Evolutionary conservation across 1,284 basidiomycete species (phyloP).

Genomic region (Ceratobasidium sp.): DNA sequence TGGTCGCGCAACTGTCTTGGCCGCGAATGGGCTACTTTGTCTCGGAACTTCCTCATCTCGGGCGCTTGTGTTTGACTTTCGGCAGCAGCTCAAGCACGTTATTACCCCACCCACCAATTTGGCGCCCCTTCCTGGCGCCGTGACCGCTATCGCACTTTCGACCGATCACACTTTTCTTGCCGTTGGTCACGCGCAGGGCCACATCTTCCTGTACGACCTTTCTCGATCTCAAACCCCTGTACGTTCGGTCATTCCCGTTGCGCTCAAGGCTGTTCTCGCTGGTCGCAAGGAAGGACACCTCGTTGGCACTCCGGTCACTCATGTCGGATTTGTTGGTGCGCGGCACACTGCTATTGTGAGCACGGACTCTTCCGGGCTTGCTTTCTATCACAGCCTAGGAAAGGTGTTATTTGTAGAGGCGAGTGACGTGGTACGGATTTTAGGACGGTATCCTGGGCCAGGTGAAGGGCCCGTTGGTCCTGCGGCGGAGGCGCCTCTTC

Average conservation of each 20-base stretch:
- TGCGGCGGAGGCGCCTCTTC: conserved; percentile 34
- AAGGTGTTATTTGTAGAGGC: conserved; percentile 97
- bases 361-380: conserved; percentile 91
- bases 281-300: conserved; percentile 96
- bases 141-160: conserved; percentile 91
- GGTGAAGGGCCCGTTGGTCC: conserved; percentile 51
- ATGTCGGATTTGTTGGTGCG: conserved; percentile 91
- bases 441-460: conserved; percentile 88
- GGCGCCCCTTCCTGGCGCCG: conserved; percentile 79
- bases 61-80: conserved; percentile 90
- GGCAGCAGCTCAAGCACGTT: conserved; percentile 84
- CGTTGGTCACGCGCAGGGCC: conserved; percentile 87
- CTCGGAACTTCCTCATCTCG: conserved; percentile 87
- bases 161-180: conserved; percentile 95
- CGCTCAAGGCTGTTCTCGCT: conserved; percentile 73
- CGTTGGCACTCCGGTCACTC: conserved; percentile 85
- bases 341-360: conserved; percentile 95
- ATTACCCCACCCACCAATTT: conserved; percentile 46
- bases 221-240: conserved; percentile 74
- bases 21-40: conserved; percentile 90
- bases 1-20: conserved; percentile 83
- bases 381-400: conserved; percentile 96
- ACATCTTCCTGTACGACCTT: conserved; percentile 90
- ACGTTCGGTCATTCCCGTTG: conserved; percentile 80
- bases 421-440: conserved; percentile 92